Base-by-base conservation (phyloP, 306 rosid species). In the Vachellia collinsii region DNA sequence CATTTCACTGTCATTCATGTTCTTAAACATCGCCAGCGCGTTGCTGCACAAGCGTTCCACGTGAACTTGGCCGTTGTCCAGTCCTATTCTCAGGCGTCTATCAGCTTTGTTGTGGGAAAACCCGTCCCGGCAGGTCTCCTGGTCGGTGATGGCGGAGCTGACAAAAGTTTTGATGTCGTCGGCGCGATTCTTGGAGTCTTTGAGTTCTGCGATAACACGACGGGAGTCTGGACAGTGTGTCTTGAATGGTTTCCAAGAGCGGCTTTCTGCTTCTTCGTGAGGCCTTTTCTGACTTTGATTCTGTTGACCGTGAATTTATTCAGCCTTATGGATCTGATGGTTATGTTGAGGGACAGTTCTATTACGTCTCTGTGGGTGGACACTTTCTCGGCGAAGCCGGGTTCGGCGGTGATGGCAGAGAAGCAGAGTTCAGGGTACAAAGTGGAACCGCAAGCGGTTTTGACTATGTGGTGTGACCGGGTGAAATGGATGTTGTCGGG, bases 121-220 rank as follows among this genome's bases (percentile, higher is more conserved):
- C 0, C 99, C 99, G 68, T 95, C 97, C 39, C 93, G 65, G 82
- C 99, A 95, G 51, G 98, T 90, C 22, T 86, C 92, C 66, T 94
- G 98, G 82, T 94, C 91, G n/a, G 99, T 95, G 0, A 95, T 93
- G 76, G 99, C 88, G 37, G 99, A 61, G 51, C 98, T 93, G 5
- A 95, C 76, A 0, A 95, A 69, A 0, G 97, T 95, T 58, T 87
- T 90, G 3, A 95, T 88, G 64, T 95, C 97, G 6, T 93, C 94
- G 0, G 97, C 97, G 37, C 91, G 93, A 1, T 47, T 61, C 50
- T 14, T 0, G 96, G 98, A 88, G 0, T 62, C 9, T 0, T 73
- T 9, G 7, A 95, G 91, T 29, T 29, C 34, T 1, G 34, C 34
- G 34, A 29, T 29, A 1, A 88, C 92, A 3, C 84, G 23, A 17